Percentiles rank a stretch among this genome's conserved stretches.
Conservation (phyloP, 371 early-diverging fungal species). For the Gilbertella persicaria region DNA sequence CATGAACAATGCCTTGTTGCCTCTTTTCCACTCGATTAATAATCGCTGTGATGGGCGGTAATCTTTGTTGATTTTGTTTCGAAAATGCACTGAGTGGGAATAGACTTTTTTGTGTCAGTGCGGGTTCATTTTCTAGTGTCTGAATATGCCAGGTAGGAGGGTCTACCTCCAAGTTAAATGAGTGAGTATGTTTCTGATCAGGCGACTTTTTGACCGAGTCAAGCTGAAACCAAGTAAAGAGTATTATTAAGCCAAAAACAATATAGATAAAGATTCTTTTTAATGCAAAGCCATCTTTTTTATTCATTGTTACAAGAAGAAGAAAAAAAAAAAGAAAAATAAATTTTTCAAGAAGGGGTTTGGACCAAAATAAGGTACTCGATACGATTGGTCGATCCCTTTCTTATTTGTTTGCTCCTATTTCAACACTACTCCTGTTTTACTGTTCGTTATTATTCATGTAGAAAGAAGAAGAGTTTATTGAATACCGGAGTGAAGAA, state of each 20-base stretch:
- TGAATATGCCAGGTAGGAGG: slow-evolving; percentile 10
- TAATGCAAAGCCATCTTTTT: background rate
- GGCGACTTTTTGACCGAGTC: background rate
- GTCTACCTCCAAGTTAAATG: slow-evolving; percentile 1
- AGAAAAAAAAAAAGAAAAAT: too few relatives aligned
- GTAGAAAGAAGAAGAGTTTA: too few relatives aligned
- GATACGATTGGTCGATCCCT: too few relatives aligned
- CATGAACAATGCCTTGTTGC: slow-evolving; percentile 39
- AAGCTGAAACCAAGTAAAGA: background rate
- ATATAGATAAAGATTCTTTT: background rate
- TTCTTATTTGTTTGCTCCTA: too few relatives aligned
- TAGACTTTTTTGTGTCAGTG: background rate
- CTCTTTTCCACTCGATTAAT: slow-evolving; percentile 49
- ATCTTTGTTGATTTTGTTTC: background rate
- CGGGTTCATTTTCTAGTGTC: slow-evolving; percentile 3
- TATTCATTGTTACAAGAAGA: too few relatives aligned
- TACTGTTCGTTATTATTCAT: too few relatives aligned
- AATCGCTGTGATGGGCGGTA: slow-evolving; percentile 54
- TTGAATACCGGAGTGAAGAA: too few relatives aligned
- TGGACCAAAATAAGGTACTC: too few relatives aligned
- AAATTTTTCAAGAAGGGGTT: too few relatives aligned
- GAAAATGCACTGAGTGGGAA: background rate
- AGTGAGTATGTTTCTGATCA: background rate
- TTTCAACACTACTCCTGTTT: too few relatives aligned
- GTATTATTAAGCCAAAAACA: background rate